A percentile compares a stretch with the other conserved stretches of the same genome.
Conservation (phyloP, 2,329 filamentous ascomycete species). For the Parasarocladium wereldwijsianum region DNA sequence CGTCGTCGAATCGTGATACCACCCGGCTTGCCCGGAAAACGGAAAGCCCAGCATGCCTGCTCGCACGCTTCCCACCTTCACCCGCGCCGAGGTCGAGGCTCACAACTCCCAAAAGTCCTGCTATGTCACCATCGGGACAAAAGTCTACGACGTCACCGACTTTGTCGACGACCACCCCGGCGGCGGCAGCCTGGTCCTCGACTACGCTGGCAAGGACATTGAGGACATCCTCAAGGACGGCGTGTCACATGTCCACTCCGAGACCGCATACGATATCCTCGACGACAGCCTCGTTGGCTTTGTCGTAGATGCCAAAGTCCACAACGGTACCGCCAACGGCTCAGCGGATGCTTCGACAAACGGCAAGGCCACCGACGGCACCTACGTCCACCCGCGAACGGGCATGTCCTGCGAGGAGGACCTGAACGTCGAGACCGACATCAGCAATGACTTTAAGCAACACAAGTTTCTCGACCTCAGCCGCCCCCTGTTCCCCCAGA, state of each 20-base stretch:
- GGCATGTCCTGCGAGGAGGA: slow-evolving; percentile 87
- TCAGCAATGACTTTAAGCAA: slow-evolving; percentile 59
- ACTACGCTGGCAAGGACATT: slow-evolving; percentile 82
- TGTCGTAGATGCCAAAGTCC: slow-evolving; percentile 44
- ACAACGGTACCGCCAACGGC: slow-evolving; percentile 13
- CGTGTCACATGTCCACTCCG: slow-evolving; percentile 71
- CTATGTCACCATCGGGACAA: slow-evolving; percentile 79
- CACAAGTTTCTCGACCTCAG: slow-evolving; percentile 91
- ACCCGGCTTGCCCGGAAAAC: too few relatives aligned
- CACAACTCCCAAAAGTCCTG: slow-evolving; percentile 74
- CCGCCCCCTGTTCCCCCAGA: slow-evolving; percentile 70
- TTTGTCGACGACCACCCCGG: slow-evolving; percentile 88
- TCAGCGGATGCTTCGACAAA: slow-evolving; percentile 13
- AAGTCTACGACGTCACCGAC: slow-evolving; percentile 89
- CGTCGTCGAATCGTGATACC: too few relatives aligned
- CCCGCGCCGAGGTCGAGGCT: slow-evolving; percentile 62
- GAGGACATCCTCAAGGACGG: slow-evolving; percentile 69
- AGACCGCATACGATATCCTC: slow-evolving; percentile 89
- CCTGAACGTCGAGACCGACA: slow-evolving; percentile 72
- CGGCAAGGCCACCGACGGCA: slow-evolving; percentile 15
- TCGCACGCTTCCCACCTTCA: slow-evolving; percentile 70
- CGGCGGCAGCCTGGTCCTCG: slow-evolving; percentile 72
- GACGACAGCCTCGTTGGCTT: slow-evolving; percentile 80
- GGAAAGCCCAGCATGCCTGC: slow-evolving; percentile 62
- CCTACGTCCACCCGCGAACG: slow-evolving; percentile 45